Evolutionary conservation across 441 rosid genomes (phyloP), one percentile per base, ranked within the genome.

Genomic region (Oxalis stricta): DNA sequence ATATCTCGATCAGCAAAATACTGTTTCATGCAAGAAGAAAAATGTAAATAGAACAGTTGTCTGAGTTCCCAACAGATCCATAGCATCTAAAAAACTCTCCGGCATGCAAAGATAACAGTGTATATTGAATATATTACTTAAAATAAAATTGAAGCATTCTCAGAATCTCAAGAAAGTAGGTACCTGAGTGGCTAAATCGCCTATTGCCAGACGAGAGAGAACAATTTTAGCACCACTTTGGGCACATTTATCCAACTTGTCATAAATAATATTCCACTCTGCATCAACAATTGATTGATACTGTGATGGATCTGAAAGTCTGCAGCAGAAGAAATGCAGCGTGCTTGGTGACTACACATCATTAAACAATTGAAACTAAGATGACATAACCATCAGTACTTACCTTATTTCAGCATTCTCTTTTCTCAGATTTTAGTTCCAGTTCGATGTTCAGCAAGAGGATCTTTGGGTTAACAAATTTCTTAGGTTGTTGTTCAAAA

Each of bases 241-340:
- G 5, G 73, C 93, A 43, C 99, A 92, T 72, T 87, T 87, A 66
- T 84, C 99, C 71, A 92, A 58, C 70, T 92, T 87, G 65, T 92
- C 95, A 64, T 92, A 92, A 50, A 92, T 92, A 41, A 92, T 92
- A 75, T 87, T 92, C 99, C 99, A 87, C 55, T 92, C 97, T 13
- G 99, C 97, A 69, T 92, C 99, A 68, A 92, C 99, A 58, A 92
- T 92, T 48, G 99, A 92, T 58, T 92, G 99, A 55, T 92, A 92
- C 49, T 87, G 86, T 19, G 84, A 75, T 52, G 99, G 99, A 71
- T 92, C 95, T 50, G 95, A 71, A 55, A 92, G 77, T 59, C 97
- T 92, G 77, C 56, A 44, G 38, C 39, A 47, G 22, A 52, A 31
- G 20, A 30, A 33, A 41, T 51, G 46, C 19, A 30, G 10, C 30